Percentiles rank a stretch among this genome's conserved stretches.
Evolutionary conservation across 352 stramenopile genomes (phyloP).

Genomic region (Salisapilia sapeloensis): DNA sequence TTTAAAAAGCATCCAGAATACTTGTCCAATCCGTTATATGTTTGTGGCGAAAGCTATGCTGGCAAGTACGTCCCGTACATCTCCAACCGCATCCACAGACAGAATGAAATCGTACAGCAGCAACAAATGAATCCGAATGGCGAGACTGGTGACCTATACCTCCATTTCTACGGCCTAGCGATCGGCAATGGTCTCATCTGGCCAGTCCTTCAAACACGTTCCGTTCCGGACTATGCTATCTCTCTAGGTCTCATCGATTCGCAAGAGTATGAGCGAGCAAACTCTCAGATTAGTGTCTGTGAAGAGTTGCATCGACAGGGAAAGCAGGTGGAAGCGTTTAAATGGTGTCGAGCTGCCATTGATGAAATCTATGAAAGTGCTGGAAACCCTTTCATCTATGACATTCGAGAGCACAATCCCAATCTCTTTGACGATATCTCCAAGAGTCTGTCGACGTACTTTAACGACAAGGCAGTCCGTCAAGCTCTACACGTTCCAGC

Average conservation of each 20-base stretch:
- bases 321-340: slow-evolving; percentile 52
- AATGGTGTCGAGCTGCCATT: slow-evolving; percentile 45
- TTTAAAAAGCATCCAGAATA: slow-evolving; percentile 77
- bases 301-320: slow-evolving; percentile 60
- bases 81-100: slow-evolving; percentile 84
- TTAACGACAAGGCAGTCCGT: slow-evolving; percentile 64
- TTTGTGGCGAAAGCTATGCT: slow-evolving; percentile 90
- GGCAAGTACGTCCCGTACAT: slow-evolving; percentile 95
- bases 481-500: slow-evolving; percentile 72
- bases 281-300: slow-evolving; percentile 53
- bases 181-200: slow-evolving; percentile 84
- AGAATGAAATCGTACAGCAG: slow-evolving; percentile 31
- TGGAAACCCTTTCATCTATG: slow-evolving; percentile 74
- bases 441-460: slow-evolving; percentile 43
- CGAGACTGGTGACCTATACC: slow-evolving; percentile 10
- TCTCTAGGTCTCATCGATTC: slow-evolving; percentile 67
- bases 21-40: slow-evolving; percentile 30
- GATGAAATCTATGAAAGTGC: slow-evolving; percentile 56
- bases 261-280: slow-evolving; percentile 62
- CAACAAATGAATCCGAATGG: not conserved
- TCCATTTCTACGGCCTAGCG: slow-evolving; percentile 79
- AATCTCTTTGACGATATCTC: slow-evolving; percentile 45
- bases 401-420: slow-evolving; percentile 33
- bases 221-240: slow-evolving; percentile 64
- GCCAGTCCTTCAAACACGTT: slow-evolving; percentile 65